Conservation (phyloP, 805 yeast genomes). For the Kluyveromyces dobzhanskii region DNA sequence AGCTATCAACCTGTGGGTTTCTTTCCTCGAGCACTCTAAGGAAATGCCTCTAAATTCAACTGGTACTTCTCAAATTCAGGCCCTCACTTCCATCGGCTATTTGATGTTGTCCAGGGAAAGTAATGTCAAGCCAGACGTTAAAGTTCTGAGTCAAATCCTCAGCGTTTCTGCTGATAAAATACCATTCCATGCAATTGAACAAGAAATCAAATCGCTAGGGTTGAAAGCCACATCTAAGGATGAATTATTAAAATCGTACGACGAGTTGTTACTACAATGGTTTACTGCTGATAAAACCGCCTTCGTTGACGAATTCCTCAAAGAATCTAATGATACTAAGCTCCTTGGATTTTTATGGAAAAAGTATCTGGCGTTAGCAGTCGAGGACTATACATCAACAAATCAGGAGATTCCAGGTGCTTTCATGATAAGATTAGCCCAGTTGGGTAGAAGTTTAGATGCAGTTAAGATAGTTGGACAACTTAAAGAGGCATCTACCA, state of each 20-base stretch:
- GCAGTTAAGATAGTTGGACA: constrained; percentile 16
- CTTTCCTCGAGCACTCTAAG: constrained; percentile 14
- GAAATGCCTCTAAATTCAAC: background rate
- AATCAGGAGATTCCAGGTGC: constrained; percentile 5
- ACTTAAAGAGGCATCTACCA: constrained; percentile 12
- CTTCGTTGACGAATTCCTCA: background rate
- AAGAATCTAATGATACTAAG: background rate
- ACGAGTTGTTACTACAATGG: background rate
- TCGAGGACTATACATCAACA: background rate
- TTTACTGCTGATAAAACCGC: background rate
- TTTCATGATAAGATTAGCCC: constrained; percentile 20
- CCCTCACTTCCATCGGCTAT: constrained; percentile 18
- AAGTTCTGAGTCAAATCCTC: constrained; percentile 18
- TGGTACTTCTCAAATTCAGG: background rate
- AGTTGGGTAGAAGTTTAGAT: constrained; percentile 12
- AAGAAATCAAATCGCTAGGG: background rate
- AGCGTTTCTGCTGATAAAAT: background rate
- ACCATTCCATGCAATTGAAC: background rate
- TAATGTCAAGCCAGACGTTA: constrained; percentile 10
- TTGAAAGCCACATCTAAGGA: background rate
- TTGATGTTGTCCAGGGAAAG: constrained; percentile 15
- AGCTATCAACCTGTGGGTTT: constrained; percentile 27
- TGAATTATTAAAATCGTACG: background rate
- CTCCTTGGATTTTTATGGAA: background rate
- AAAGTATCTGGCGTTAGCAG: background rate